These are phyloP conservation scores for Ceratobasidium sp. DNA, from an alignment of 1,284 basidiomycete genomes.

Conservation along the genomic window DNA sequence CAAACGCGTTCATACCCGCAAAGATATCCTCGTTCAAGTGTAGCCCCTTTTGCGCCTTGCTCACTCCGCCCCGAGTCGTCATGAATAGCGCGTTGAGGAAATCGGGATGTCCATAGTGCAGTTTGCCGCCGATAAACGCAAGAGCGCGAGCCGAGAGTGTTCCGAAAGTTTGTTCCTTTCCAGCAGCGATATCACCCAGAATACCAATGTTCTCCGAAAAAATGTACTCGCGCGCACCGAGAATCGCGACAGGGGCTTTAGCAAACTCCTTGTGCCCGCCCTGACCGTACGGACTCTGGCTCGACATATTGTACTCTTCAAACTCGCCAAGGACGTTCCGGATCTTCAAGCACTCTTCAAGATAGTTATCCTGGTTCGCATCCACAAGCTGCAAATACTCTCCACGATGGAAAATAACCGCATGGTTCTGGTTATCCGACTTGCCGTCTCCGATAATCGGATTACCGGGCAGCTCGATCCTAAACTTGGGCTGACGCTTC, in stretches of 20 bases:
- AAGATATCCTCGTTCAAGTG: slow-evolving; percentile 99
- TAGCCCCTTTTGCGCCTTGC: slow-evolving; percentile 98
- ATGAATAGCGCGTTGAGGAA: slow-evolving; percentile 99
- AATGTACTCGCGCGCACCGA: slow-evolving; percentile 99
- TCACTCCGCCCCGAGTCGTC: slow-evolving; percentile 97
- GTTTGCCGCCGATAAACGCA: slow-evolving; percentile 97
- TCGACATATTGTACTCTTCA: slow-evolving; percentile 90
- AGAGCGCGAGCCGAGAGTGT: slow-evolving; percentile 94
- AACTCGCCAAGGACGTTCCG: slow-evolving; percentile 98
- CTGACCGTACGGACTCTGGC: slow-evolving; percentile 90
- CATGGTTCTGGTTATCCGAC: slow-evolving; percentile 99
- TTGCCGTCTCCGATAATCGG: slow-evolving; percentile 99
- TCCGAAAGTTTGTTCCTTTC: slow-evolving; percentile 99
- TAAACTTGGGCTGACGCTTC: slow-evolving; percentile 94
- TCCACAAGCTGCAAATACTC: slow-evolving; percentile 99
- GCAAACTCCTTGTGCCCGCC: slow-evolving; percentile 90
- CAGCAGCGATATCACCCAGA: slow-evolving; percentile 96
- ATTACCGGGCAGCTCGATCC: slow-evolving; percentile 97
- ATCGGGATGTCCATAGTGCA: slow-evolving; percentile 99
- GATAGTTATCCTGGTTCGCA: slow-evolving; percentile 99
- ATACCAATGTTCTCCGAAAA: slow-evolving; percentile 99
- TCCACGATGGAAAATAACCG: slow-evolving; percentile 98
- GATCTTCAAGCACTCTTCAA: slow-evolving; percentile 99
- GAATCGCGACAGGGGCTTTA: slow-evolving; percentile 92
- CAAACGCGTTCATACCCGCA: slow-evolving; percentile 98